These are phyloP conservation scores for Phytophthora citrophthora DNA, from an alignment of 352 stramenopile species.

Conservation along the genomic window DNA sequence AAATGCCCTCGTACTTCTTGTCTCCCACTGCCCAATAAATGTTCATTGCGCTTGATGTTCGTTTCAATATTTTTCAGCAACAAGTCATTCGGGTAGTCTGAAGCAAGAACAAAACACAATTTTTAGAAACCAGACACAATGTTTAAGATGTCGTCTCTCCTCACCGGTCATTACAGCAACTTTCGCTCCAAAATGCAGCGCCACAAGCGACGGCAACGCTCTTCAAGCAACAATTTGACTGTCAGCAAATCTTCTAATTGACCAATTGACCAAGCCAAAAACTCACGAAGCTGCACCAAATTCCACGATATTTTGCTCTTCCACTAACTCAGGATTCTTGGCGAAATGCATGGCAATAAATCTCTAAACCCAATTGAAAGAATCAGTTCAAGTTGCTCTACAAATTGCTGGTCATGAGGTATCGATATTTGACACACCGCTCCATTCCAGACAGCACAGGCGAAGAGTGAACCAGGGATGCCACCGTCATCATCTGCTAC, in stretches of 20 bases:
- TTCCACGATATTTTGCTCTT: slow-evolving; percentile 42
- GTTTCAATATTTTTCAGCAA: slow-evolving; percentile 50
- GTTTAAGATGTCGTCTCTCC: not conserved
- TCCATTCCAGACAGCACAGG: slow-evolving; percentile 55
- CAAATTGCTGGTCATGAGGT: not conserved
- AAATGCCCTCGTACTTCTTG: slow-evolving; percentile 45
- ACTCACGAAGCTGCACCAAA: slow-evolving; percentile 62
- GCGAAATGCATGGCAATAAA: slow-evolving; percentile 57
- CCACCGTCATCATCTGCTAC: slow-evolving; percentile 55
- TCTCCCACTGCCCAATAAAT: slow-evolving; percentile 34
- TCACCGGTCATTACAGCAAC: slow-evolving; percentile 53
- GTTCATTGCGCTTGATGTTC: slow-evolving; percentile 50
- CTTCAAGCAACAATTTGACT: slow-evolving; percentile 14
- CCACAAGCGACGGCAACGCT: slow-evolving; percentile 54
- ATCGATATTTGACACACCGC: slow-evolving; percentile 25
- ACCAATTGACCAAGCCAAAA: not conserved
- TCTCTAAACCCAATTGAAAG: slow-evolving; percentile 20
- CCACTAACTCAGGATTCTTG: slow-evolving; percentile 36
- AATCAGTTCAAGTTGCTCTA: slow-evolving; percentile 1
- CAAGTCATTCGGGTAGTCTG: slow-evolving; percentile 58
- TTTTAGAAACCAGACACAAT: not conserved
- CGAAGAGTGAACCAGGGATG: slow-evolving; percentile 58
- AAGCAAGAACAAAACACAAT: not conserved
- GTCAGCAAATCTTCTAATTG: not conserved
- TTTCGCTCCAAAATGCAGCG: slow-evolving; percentile 46